These are phyloP conservation scores for Ophiocordyceps camponoti-floridani DNA, from an alignment of 2,329 filamentous ascomycete species.

Conservation along the genomic window DNA sequence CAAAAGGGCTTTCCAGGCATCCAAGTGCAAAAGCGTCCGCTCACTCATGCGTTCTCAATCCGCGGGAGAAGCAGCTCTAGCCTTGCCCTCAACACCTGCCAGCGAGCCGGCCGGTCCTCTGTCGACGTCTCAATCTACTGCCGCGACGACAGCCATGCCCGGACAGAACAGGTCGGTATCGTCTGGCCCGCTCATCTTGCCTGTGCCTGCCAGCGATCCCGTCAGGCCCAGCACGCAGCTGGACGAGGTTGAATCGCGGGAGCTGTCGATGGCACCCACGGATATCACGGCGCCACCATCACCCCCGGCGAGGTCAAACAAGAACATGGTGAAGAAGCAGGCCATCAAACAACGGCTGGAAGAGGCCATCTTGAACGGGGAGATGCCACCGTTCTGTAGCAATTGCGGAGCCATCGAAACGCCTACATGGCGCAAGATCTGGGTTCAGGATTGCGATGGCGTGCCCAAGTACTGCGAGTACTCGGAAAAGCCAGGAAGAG, in stretches of 20 bases:
- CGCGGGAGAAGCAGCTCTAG: constrained; percentile 13
- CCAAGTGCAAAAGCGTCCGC: constrained; percentile 8
- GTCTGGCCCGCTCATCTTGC: constrained; percentile 13
- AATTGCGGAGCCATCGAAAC: constrained; percentile 95
- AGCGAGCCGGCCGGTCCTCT: constrained; percentile 32
- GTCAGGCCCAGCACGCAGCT: constrained; percentile 7
- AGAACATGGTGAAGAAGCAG: constrained; percentile 46
- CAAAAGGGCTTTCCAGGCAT: constrained; percentile 1
- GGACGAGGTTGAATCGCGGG: constrained; percentile 10
- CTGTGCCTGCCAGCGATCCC: constrained; percentile 29
- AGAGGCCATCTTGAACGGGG: constrained; percentile 53
- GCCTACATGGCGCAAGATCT: constrained; percentile 89
- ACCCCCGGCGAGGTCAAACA: constrained; percentile 33
- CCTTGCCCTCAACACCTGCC: constrained; percentile 18
- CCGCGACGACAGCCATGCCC: constrained; percentile 5
- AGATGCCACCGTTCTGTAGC: constrained; percentile 73
- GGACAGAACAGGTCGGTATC: constrained; percentile 21
- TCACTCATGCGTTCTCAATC: constrained; percentile 18
- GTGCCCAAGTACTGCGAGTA: constrained; percentile 52
- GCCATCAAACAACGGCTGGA: constrained; percentile 41
- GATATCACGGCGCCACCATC: constrained; percentile 20
- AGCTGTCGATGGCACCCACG: constrained; percentile 7
- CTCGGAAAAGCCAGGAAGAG: constrained; percentile 52
- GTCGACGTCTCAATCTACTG: constrained; percentile 15
- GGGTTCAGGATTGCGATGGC: constrained; percentile 57